Percentiles rank a stretch among this genome's conserved stretches.
Evolutionary conservation across 495 filamentous ascomycete genomes (phyloP).

Genomic region (Hypoxylon intermedium): DNA sequence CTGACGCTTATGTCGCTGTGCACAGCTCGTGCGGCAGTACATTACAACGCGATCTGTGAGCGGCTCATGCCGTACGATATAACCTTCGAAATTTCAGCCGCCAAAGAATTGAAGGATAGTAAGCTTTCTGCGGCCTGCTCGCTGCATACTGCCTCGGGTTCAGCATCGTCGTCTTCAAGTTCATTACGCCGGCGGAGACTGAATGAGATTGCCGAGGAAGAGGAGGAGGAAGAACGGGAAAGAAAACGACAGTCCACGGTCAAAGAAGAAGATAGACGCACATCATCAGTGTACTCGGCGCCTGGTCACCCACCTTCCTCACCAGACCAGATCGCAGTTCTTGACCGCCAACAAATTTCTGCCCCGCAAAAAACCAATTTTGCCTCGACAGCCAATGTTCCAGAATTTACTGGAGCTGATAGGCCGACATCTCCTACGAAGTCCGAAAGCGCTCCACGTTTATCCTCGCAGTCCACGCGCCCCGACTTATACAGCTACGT

Average conservation of each 20-base stretch:
- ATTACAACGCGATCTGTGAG: constrained; percentile 86
- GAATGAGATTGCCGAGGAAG: constrained; percentile 91
- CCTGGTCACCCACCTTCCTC: constrained; percentile 19
- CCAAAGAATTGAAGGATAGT: constrained; percentile 84
- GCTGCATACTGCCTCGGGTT: constrained; percentile 86
- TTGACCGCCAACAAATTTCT: constrained; percentile 35
- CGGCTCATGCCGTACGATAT: constrained; percentile 89
- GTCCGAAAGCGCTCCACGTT: constrained; percentile 49
- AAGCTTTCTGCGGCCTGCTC: constrained; percentile 88
- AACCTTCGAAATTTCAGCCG: constrained; percentile 70
- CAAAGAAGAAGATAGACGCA: constrained; percentile 47
- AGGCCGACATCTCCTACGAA: constrained; percentile 49
- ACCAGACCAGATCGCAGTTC: constrained; percentile 25
- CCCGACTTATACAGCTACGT: constrained; percentile 68
- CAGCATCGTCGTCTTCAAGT: constrained; percentile 83
- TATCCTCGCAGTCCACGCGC: constrained; percentile 72
- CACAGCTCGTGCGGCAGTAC: constrained; percentile 88
- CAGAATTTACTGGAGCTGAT: constrained; percentile 48
- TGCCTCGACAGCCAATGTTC: constrained; percentile 46
- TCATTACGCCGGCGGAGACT: constrained; percentile 77
- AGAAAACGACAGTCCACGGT: constrained; percentile 57
- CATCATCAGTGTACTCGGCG: constrained; percentile 40
- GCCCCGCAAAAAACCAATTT: constrained; percentile 51
- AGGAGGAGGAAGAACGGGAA: constrained; percentile 63
- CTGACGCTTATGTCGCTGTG: constrained; percentile 5